Evolutionary conservation across 192 early-diverging fungal species (phyloP), one percentile per base, ranked within the genome.

Genomic region (Gamsiella multidivaricata): DNA sequence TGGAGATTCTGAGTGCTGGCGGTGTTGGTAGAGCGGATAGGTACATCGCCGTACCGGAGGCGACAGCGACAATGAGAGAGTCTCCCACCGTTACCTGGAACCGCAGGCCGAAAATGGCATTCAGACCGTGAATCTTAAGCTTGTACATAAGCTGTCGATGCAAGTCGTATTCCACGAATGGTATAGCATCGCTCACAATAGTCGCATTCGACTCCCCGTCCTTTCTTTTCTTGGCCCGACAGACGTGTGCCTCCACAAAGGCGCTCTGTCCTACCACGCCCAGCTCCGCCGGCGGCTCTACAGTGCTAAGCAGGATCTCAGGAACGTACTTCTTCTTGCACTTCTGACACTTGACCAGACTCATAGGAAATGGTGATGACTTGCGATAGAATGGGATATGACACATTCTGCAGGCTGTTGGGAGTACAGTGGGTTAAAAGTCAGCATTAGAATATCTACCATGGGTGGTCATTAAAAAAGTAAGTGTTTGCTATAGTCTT

Each of bases 111-210:
- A 93, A 94, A 14, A 94, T 85, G 3, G 92, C 88, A 46, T 94
- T 94, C 58, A 93, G 79, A 8, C 92, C 92, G 62, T 91, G 86
- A 17, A 93, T 88, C 42, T 89, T 87, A 25, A 94, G 85, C 61
- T 94, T 94, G 80, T 91, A 92, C 71, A 92, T 84, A 14, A 94
- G 80, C 63, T 94, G 93, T 31, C 92, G 83, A 71, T 94, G 92
- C 25, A 94, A 66, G 59, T 94, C 93, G 82, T 94, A 94, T 66
- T 94, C 92, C 2, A 90, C 83, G 60, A 94, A 94, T 2, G 93
- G 93, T 43, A 94, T 86, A 0, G 92, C 87, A 47, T 94, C 93
- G 78, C 88, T 90, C 45, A 93, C 87, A 53, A 87, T 82, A 10
- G 76, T 82, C 0, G 93, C 91, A 49, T 90, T 86, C 11, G 83